Base-by-base conservation (phyloP, 73 alveolate genomes). In the Uronychia setigera region DNA sequence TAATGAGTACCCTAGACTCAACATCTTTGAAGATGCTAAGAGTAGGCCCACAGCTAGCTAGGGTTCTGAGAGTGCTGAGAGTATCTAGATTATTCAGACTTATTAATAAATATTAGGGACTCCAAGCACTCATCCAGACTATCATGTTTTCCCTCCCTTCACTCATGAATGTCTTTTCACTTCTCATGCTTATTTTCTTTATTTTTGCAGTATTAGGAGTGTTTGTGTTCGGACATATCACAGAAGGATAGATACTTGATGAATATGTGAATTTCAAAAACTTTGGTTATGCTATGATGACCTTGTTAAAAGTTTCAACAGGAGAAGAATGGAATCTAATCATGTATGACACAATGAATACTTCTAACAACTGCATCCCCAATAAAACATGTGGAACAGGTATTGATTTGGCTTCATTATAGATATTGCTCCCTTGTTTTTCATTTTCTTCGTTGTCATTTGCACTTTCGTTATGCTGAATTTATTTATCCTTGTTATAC, bases 11-110 rank as follows among this genome's bases (percentile, higher is more conserved):
- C 81, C 80, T 93, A 33, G 95, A 89, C 59, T 93, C 94, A 25
- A 79, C 93, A 0, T 82, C 92, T 59, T 85, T 88, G 58, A 87
- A 92, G 60, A 78, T 94, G 59, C 28, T 92, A 26, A 75, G 91
- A 59, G 92, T 84, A 1, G 98, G 98, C n/a, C 98, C 98, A 1
- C 96, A 97, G 89, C 80, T 97, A 1, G 94, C 93, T 35, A 91
- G 99, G 82, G 96, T 96, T 0, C 86, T 97, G 59, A 92, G 99
- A 93, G 98, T 96, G 25, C 88, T 97, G 0, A 96, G 99, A 86
- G 97, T 97, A 13, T 83, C 98, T 19, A 90, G 99, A 80, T 84
- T 97, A 29, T 86, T 97, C 60, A 85, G 97, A 32, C 87, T 97
- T 60, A 93, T 96, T n/a, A 96, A 94, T 82, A 92, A 92, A 26